These are phyloP conservation scores for Aspergillus sclerotiicarbonarius DNA, from an alignment of 495 filamentous ascomycete species.

Conservation along the genomic window DNA sequence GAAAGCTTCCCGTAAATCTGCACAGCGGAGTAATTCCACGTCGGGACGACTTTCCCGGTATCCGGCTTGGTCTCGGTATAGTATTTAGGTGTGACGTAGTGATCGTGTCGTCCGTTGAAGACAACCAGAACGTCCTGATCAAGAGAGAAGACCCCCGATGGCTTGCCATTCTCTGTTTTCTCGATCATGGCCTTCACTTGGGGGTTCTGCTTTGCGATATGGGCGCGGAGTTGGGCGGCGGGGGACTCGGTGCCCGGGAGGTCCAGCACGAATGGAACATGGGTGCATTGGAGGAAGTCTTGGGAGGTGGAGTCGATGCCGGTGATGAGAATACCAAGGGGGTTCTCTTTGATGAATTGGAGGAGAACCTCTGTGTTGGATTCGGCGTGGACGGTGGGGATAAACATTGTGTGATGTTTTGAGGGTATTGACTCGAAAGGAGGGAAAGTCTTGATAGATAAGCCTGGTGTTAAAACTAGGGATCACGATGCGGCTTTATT, in stretches of 20 bases:
- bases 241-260: slow-evolving; percentile 45
- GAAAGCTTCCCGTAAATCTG: slow-evolving; percentile 50
- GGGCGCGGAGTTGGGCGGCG: slow-evolving; percentile 45
- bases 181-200: too few species aligned
- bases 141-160: slow-evolving; percentile 43
- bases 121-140: slow-evolving; percentile 42
- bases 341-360: slow-evolving; percentile 46
- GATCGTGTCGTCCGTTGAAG: slow-evolving; percentile 49
- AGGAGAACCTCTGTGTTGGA: neutral
- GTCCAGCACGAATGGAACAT: slow-evolving; percentile 51
- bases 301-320: slow-evolving; percentile 35
- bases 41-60: slow-evolving; percentile 57
- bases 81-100: slow-evolving; percentile 60
- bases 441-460: too few species aligned
- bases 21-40: slow-evolving; percentile 60
- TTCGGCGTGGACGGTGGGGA: too few species aligned
- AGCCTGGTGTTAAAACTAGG: too few species aligned
- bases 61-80: slow-evolving; percentile 53
- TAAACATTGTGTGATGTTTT: too few species aligned
- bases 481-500: too few species aligned
- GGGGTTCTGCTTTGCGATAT: slow-evolving; percentile 54
- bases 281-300: too few species aligned
- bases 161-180: too few species aligned
- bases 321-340: slow-evolving; percentile 55
- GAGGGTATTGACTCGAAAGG: too few species aligned